These are phyloP conservation scores for Pisolithus sp. DNA, from an alignment of 768 basidiomycete species.

Conservation along the genomic window DNA sequence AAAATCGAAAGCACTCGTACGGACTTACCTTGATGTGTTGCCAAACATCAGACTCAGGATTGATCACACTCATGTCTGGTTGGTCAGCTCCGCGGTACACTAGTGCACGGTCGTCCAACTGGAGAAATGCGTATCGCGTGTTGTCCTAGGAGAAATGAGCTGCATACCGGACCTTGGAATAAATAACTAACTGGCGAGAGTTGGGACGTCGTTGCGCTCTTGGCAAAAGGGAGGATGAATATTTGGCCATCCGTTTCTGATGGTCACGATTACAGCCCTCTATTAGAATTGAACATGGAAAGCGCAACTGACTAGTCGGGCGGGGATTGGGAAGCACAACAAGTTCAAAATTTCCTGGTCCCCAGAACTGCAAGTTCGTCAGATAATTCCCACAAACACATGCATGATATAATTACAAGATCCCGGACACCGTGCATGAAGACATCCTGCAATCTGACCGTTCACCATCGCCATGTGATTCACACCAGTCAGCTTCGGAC, in stretches of 20 bases:
- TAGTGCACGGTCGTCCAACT: slow-evolving; percentile 89
- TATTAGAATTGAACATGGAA: background rate
- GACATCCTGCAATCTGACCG: slow-evolving; percentile 58
- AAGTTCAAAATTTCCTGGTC: slow-evolving; percentile 86
- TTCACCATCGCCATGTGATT: slow-evolving; percentile 17
- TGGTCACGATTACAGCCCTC: slow-evolving; percentile 4
- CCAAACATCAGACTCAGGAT: slow-evolving; percentile 97
- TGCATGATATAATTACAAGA: slow-evolving; percentile 45
- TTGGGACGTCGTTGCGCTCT: slow-evolving; percentile 87
- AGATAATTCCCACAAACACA: background rate
- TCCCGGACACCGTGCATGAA: slow-evolving; percentile 79
- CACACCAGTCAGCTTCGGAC: background rate
- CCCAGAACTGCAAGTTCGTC: slow-evolving; percentile 71
- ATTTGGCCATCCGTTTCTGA: slow-evolving; percentile 63
- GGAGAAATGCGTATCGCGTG: slow-evolving; percentile 90
- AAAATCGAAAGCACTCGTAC: background rate
- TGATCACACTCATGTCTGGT: slow-evolving; percentile 96
- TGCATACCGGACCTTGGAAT: background rate
- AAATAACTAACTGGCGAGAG: slow-evolving; percentile 70
- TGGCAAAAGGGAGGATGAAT: slow-evolving; percentile 86
- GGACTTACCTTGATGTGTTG: slow-evolving; percentile 79
- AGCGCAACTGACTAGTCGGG: slow-evolving; percentile 39
- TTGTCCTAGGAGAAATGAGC: slow-evolving; percentile 62
- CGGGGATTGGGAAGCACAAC: slow-evolving; percentile 59
- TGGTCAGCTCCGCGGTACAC: slow-evolving; percentile 96